These are phyloP conservation scores for Lentithecium fluviatile DNA, from an alignment of 495 filamentous ascomycete genomes.

Conservation along the genomic window DNA sequence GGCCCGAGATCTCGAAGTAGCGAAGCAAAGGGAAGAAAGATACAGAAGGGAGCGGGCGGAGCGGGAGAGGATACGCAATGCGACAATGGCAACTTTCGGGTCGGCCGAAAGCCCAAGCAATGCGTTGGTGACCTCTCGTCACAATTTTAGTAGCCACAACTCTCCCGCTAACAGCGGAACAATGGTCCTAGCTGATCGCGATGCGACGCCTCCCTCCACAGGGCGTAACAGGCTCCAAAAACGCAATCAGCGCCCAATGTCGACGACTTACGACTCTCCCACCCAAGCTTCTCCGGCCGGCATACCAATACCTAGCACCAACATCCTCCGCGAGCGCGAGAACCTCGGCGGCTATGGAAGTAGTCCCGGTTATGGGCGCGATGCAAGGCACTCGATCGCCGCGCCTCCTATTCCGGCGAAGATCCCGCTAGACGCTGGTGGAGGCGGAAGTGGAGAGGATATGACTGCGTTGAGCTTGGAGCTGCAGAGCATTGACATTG, in stretches of 20 bases:
- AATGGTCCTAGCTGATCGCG: slow-evolving; percentile 9
- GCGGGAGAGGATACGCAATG: slow-evolving; percentile 28
- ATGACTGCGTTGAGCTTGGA: slow-evolving; percentile 73
- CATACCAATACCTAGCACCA: slow-evolving; percentile 20
- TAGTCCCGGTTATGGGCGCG: slow-evolving; percentile 24
- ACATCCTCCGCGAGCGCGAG: slow-evolving; percentile 29
- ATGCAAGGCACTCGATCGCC: slow-evolving; percentile 34
- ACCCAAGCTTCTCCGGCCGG: slow-evolving; percentile 9
- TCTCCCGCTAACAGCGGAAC: slow-evolving; percentile 11
- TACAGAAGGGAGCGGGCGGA: slow-evolving; percentile 18
- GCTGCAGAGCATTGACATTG: slow-evolving; percentile 80
- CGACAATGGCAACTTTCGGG: slow-evolving; percentile 7
- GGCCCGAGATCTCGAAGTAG: slow-evolving; percentile 29
- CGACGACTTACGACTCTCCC: slow-evolving; percentile 10
- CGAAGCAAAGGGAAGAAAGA: slow-evolving; percentile 24
- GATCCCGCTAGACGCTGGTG: slow-evolving; percentile 56
- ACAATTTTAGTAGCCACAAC: background rate
- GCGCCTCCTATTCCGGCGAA: slow-evolving; percentile 75
- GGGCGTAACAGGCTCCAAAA: slow-evolving; percentile 64
- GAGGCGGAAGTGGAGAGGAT: slow-evolving; percentile 43
- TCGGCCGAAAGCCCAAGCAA: slow-evolving; percentile 22
- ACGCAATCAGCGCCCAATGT: slow-evolving; percentile 32
- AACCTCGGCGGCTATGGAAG: slow-evolving; percentile 20
- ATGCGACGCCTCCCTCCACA: slow-evolving; percentile 31
- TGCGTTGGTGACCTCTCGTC: slow-evolving; percentile 24